Evolutionary conservation across 2,329 filamentous ascomycete genomes (phyloP), one percentile per base, ranked within the genome.

Genomic region (Scolecobasidium constrictum): DNA sequence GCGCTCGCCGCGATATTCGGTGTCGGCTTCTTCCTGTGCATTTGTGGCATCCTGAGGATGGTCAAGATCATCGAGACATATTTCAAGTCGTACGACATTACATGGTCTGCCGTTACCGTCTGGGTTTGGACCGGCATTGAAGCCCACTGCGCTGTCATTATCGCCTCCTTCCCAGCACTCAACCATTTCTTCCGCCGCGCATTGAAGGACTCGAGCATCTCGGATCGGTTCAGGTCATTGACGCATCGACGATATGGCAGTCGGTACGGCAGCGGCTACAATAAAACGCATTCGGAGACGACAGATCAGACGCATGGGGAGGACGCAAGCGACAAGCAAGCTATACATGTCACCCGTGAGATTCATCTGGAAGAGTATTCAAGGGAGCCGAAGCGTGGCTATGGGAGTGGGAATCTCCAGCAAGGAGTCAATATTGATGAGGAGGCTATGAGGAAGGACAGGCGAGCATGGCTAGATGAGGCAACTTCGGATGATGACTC

Each of bases 1-100:
- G 50, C 36, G 13, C 35, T 50, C 19, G 33, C 67, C 35, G 61
- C 65, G 33, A 59, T 71, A 50, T 58, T 65, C 56, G 64, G 53
- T 4, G 43, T 67, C 4, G 63, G 68, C 1, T 54, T 68, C 4
- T 54, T 71, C n/a, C 55, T 56, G 1, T 61, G 57, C 35, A 48
- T 59, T 4, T 58, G 55, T 20, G 57, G 61, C 36, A 50, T 59
- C 12, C 47, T 65, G 44, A 56, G 64, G n/a, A 57, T 61, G 1
- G 62, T 62, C 43, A 63, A 60, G 40, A 56, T 64, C 12, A 47
- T 52, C 2, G 50, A 53, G 26, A 35, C 33, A 12, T 45, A 43
- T 22, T 45, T 34, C 17, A 7, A 7, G 4, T 33, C 43, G 16
- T 45, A 43, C 38, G 43, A 45, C 23, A 35, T 45, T 16, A 45